A percentile compares a stretch with the other conserved stretches of the same genome.
Conservation (phyloP, 2,329 filamentous ascomycete species). For the Huntiella decipiens region DNA sequence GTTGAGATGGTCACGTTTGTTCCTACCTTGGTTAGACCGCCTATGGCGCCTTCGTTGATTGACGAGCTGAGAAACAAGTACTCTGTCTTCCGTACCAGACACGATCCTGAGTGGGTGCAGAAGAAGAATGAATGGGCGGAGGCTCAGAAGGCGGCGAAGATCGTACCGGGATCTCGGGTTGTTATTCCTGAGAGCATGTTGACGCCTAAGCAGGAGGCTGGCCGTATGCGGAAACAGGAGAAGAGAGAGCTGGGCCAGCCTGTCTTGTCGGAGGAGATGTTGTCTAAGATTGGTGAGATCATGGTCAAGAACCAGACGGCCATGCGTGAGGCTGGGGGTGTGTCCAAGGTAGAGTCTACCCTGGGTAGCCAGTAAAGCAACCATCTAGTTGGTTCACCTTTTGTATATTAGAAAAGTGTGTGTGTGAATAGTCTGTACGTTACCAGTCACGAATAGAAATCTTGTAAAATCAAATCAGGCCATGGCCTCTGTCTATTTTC, state of each 20-base stretch:
- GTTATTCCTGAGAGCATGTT: constrained; percentile 22
- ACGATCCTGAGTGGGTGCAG: constrained; percentile 54
- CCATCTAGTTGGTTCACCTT: background rate
- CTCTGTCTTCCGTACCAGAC: constrained; percentile 62
- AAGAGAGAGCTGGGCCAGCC: constrained; percentile 36
- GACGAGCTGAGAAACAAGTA: constrained; percentile 75
- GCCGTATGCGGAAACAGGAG: constrained; percentile 31
- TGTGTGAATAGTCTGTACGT: background rate
- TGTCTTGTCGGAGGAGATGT: constrained; percentile 36
- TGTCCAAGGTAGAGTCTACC: constrained; percentile 6
- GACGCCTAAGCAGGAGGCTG: constrained; percentile 40
- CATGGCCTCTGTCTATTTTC: constrained; percentile 2
- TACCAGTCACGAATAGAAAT: background rate
- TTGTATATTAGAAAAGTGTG: constrained; percentile 11
- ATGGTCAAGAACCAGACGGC: constrained; percentile 35
- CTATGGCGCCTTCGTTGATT: constrained; percentile 60
- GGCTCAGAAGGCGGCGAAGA: constrained; percentile 20
- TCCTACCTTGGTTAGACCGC: constrained; percentile 57
- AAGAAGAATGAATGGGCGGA: constrained; percentile 41
- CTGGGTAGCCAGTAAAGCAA: constrained; percentile 4
- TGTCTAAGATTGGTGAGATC: constrained; percentile 42
- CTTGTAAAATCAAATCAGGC: background rate
- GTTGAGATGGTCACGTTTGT: constrained; percentile 59
- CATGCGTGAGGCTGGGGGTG: constrained; percentile 9
- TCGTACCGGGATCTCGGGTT: constrained; percentile 13